Base-by-base conservation (phyloP, 1,139 yeast genomes). In the Yamadazyma siamensis region DNA sequence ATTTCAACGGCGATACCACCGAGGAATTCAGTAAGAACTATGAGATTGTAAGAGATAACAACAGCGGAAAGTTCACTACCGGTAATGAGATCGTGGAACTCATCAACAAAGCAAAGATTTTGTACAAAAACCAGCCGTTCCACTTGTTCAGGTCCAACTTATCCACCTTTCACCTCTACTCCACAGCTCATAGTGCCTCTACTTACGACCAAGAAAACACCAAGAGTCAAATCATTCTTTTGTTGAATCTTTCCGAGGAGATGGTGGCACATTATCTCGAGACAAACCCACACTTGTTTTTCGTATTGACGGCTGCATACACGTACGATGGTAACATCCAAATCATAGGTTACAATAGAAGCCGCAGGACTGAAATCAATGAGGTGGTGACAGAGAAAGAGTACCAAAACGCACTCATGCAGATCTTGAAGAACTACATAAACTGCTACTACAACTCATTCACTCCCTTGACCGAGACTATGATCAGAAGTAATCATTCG, bases 41-140 rank as follows among this genome's bases (percentile, higher is more conserved):
- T 38, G 56, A 57, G 31, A 27, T 31, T 11, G 19, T 31, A 14
- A 26, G 36, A 24, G 36, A 27, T 29, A 44, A 23, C 12, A 32
- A 32, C 15, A 37, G 35, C 20, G 31, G 31, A 9, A 37, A 27
- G 25, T 35, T 23, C 10, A 27, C 33, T 23, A 42, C 40, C 18
- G 46, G 65, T 10, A 66, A 71, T 31, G 43, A 40, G 13, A 71
- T 88, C 17, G 73, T 84, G 15, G 83, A 80, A 30, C 59, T 83
- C 25, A 56, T 86, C 6, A 77, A 83, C 37, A 88, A 88, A 51
- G 88, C 96, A 0, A 80, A 77, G 42, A 77, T 89, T 20, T 61
- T 88, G 34, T 77, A 80, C 50, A 89, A 89, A 48, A 71, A 80
- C 3, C 84, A 87, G 32, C 89, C 96, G 3, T 87, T 89, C 56